A percentile compares a stretch with the other conserved stretches of the same genome.
phyloP scores from a whole-genome alignment of 306 rosid species.

The Citrullus amarus region DNA sequence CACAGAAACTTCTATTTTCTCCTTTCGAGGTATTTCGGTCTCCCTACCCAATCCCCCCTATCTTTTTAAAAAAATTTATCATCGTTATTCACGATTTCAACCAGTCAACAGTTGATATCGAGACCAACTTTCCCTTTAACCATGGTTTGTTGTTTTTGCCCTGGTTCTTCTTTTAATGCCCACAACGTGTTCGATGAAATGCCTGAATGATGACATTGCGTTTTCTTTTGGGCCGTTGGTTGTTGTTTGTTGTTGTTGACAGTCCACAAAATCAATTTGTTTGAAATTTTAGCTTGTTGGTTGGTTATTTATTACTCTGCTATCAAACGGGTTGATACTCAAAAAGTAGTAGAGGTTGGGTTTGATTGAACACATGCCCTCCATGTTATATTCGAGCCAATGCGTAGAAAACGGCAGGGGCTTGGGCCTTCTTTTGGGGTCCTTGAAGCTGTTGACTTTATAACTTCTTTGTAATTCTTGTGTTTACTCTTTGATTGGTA shows the following conservation, averaged over 20 bases:
- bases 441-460: not conserved
- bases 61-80: not conserved
- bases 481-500: not conserved
- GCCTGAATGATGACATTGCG: not conserved
- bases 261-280: not conserved
- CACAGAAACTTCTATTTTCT: slow-evolving; percentile 14
- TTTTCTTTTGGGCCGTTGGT: not conserved
- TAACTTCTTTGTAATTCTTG: not conserved
- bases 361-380: not conserved
- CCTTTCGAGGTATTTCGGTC: slow-evolving; percentile 6
- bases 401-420: not conserved
- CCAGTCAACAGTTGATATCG: not conserved
- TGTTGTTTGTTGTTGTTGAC: not conserved
- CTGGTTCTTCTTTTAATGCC: not conserved
- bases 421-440: not conserved
- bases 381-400: not conserved
- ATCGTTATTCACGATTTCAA: not conserved
- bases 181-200: not conserved
- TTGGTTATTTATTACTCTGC: not conserved
- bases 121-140: not conserved
- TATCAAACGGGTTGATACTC: not conserved
- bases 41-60: not conserved
- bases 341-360: not conserved
- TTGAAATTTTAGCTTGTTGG: not conserved
- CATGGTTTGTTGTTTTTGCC: not conserved